Evolutionary conservation across 2,329 filamentous ascomycete genomes (phyloP).

Genomic region (Septoria petroselini): DNA sequence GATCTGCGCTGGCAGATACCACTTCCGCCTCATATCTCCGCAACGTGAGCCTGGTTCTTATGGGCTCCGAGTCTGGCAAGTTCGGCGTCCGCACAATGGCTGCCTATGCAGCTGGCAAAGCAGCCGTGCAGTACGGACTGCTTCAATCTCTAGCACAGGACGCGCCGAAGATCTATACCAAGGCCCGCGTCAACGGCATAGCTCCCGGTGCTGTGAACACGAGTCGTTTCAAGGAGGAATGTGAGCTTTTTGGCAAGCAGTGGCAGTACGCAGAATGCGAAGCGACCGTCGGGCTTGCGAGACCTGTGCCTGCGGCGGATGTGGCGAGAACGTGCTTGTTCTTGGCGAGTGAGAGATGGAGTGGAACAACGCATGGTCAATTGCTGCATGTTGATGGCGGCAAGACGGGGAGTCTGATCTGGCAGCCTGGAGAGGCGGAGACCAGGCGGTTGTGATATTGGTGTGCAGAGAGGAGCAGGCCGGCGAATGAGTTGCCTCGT

Average conservation of each 20-base stretch:
- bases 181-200: conserved; percentile 47
- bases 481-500: too few relatives aligned
- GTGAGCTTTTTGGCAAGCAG: conserved; percentile 38
- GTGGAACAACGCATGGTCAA: conserved; percentile 47
- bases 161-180: conserved; percentile 39
- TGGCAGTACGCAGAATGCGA: conserved; percentile 45
- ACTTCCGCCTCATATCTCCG: conserved; percentile 9
- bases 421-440: conserved; percentile 20
- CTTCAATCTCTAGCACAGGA: conserved; percentile 45
- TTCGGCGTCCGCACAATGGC: conserved; percentile 46
- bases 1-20: conserved; percentile 24
- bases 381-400: conserved; percentile 48
- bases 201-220: conserved; percentile 50
- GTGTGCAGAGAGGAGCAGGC: neutral
- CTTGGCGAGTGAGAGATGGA: conserved; percentile 48
- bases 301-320: conserved; percentile 40
- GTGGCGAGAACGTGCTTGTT: conserved; percentile 48
- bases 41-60: conserved; percentile 46
- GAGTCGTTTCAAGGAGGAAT: conserved; percentile 44
- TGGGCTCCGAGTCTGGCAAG: conserved; percentile 47
- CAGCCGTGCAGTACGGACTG: conserved; percentile 47
- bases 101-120: conserved; percentile 48
- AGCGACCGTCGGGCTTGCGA: conserved; percentile 43
- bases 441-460: neutral
- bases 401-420: conserved; percentile 39